These are phyloP conservation scores for Alternaria gansuensis DNA, from an alignment of 2,329 filamentous ascomycete genomes.

Conservation along the genomic window DNA sequence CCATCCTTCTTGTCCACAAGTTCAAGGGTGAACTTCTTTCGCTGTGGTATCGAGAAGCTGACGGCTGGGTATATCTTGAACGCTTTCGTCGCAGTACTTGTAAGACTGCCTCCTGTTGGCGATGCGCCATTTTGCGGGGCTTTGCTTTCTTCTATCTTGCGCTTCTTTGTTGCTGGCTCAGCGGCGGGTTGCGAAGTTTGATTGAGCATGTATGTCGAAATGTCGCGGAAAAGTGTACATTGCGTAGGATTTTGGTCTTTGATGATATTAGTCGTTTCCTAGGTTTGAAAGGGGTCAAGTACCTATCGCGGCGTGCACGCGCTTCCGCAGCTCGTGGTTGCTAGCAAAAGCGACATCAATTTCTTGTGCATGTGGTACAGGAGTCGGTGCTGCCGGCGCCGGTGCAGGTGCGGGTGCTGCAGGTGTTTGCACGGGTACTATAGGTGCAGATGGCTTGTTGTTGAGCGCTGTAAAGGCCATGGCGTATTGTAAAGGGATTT, in stretches of 20 bases:
- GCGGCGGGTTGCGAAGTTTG: conserved; percentile 32
- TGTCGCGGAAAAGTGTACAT: conserved; percentile 49
- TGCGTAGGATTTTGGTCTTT: conserved; percentile 47
- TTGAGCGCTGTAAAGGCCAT: conserved; percentile 42
- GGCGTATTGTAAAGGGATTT: conserved; percentile 10
- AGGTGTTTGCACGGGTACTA: conserved; percentile 17
- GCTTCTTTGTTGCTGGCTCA: conserved; percentile 51
- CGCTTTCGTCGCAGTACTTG: conserved; percentile 36
- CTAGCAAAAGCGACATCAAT: conserved; percentile 48
- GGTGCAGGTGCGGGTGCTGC: conserved; percentile 8
- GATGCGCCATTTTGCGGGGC: conserved; percentile 31
- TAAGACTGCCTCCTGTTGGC: conserved; percentile 31
- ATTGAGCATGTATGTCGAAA: conserved; percentile 48
- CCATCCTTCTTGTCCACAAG: conserved; percentile 57
- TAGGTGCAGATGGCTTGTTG: conserved; percentile 21
- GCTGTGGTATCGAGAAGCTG: conserved; percentile 68
- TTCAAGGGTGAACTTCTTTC: conserved; percentile 70
- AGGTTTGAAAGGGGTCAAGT: neutral
- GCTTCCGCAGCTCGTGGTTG: conserved; percentile 49
- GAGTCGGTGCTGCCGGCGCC: conserved; percentile 4
- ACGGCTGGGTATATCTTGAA: conserved; percentile 57
- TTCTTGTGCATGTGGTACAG: conserved; percentile 37
- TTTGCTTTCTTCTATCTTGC: conserved; percentile 49
- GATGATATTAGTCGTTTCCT: neutral
- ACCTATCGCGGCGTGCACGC: conserved; percentile 52